These are phyloP conservation scores for Cryptococcus maquisensis DNA, from an alignment of 1,284 basidiomycete species.

Conservation along the genomic window DNA sequence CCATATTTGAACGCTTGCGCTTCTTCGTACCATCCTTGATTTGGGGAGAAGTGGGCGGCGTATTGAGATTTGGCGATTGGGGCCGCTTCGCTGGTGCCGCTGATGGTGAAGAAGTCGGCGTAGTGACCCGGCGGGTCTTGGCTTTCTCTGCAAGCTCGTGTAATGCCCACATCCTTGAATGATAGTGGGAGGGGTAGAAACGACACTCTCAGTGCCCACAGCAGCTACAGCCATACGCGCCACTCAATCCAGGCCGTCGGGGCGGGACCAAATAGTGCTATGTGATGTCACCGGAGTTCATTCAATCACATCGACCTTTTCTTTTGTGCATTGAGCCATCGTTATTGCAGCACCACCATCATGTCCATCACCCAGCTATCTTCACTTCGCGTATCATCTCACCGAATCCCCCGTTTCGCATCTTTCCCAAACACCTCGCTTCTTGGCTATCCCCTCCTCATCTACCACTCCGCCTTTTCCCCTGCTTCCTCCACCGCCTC, in stretches of 20 bases:
- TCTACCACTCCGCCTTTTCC: constrained; percentile 28
- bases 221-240: not conserved
- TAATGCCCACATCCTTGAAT: constrained; percentile 15
- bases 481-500: constrained; percentile 7
- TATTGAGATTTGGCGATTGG: not conserved
- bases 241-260: not conserved
- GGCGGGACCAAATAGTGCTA: not conserved
- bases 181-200: not conserved
- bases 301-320: not conserved
- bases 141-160: constrained; percentile 12
- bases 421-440: constrained; percentile 33
- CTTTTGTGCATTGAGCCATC: not conserved
- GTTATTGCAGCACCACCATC: not conserved
- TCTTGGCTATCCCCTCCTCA: constrained; percentile 20
- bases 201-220: not conserved
- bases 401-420: constrained; percentile 22
- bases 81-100: not conserved
- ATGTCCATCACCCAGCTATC: constrained; percentile 15
- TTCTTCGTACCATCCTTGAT: not conserved
- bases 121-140: not conserved
- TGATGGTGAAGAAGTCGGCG: not conserved
- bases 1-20: not conserved
- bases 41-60: not conserved
- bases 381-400: constrained; percentile 14
- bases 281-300: not conserved